phyloP scores from a whole-genome alignment of 768 basidiomycete genomes.

The Dictyophora rubrovolvata region DNA sequence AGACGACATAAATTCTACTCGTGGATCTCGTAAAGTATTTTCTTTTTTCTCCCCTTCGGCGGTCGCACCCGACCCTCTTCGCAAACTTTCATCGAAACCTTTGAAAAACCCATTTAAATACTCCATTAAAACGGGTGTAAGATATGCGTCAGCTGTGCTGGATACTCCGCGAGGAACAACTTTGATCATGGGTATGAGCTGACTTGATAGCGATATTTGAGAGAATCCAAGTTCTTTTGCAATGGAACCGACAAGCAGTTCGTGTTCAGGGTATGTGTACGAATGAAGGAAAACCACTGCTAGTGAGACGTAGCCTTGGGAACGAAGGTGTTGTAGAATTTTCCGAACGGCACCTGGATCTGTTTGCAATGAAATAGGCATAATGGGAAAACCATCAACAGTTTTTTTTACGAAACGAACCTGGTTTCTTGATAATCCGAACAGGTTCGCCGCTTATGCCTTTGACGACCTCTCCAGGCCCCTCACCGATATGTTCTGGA shows the following conservation, averaged over 20 bases:
- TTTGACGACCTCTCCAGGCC: slow-evolving; percentile 67
- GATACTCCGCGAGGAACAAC: slow-evolving; percentile 90
- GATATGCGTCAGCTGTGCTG: slow-evolving; percentile 89
- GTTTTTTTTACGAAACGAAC: slow-evolving; percentile 22
- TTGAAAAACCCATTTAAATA: slow-evolving; percentile 89
- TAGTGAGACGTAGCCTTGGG: slow-evolving; percentile 76
- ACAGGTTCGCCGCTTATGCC: slow-evolving; percentile 89
- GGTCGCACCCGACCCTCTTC: slow-evolving; percentile 24
- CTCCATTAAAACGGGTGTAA: slow-evolving; percentile 75
- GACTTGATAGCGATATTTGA: slow-evolving; percentile 81
- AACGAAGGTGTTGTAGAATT: slow-evolving; percentile 64
- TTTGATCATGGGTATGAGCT: slow-evolving; percentile 90
- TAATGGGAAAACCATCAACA: background rate
- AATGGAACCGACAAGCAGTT: slow-evolving; percentile 56
- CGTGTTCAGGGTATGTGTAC: slow-evolving; percentile 86
- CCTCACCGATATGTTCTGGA: slow-evolving; percentile 52
- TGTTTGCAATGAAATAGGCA: slow-evolving; percentile 15
- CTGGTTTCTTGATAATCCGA: slow-evolving; percentile 65
- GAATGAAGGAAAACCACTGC: slow-evolving; percentile 89
- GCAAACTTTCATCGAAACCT: slow-evolving; percentile 72
- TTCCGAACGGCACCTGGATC: slow-evolving; percentile 43
- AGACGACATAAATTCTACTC: slow-evolving; percentile 94
- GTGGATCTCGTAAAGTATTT: slow-evolving; percentile 10
- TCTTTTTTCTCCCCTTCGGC: slow-evolving; percentile 3
- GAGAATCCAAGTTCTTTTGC: slow-evolving; percentile 79